Percentiles rank a stretch among this genome's conserved stretches.
Conservation (phyloP, 495 filamentous ascomycete species). For the Penicillium lagena region DNA sequence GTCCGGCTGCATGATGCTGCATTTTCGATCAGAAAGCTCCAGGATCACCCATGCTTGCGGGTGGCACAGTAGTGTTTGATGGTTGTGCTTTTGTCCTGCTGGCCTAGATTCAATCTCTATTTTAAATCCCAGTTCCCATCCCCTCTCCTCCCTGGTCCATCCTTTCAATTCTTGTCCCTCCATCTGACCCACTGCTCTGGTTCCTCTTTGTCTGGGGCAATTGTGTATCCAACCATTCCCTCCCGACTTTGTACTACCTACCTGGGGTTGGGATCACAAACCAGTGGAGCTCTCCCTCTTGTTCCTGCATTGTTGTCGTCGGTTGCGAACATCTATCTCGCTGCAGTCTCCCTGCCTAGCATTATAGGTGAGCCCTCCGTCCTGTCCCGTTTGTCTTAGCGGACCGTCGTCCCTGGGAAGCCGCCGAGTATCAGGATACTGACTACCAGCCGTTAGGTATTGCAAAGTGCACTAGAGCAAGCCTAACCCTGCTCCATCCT, state of each 20-base stretch:
- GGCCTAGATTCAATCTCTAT: too few species aligned
- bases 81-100: constrained; percentile 6
- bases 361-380: not conserved
- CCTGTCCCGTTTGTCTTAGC: constrained; percentile 2
- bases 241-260: constrained; percentile 2
- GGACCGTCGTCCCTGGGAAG: too few species aligned
- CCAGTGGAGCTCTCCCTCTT: constrained; percentile 8
- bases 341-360: constrained; percentile 17
- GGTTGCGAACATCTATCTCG: constrained; percentile 11
- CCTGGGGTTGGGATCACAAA: not conserved
- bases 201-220: constrained; percentile 6
- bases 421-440: not conserved
- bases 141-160: too few species aligned
- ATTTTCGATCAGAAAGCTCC: constrained; percentile 2
- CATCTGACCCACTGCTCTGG: too few species aligned
- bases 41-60: constrained; percentile 33
- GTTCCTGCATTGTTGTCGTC: constrained; percentile 17
- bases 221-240: constrained; percentile 19
- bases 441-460: not conserved
- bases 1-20: constrained; percentile 17
- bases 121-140: too few species aligned
- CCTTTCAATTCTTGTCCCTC: not conserved
- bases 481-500: not conserved
- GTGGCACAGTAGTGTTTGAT: constrained; percentile 1
- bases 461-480: too few species aligned